Evolutionary conservation across 2,329 filamentous ascomycete genomes (phyloP).

Genomic region (Aspergillus spinulosporus): DNA sequence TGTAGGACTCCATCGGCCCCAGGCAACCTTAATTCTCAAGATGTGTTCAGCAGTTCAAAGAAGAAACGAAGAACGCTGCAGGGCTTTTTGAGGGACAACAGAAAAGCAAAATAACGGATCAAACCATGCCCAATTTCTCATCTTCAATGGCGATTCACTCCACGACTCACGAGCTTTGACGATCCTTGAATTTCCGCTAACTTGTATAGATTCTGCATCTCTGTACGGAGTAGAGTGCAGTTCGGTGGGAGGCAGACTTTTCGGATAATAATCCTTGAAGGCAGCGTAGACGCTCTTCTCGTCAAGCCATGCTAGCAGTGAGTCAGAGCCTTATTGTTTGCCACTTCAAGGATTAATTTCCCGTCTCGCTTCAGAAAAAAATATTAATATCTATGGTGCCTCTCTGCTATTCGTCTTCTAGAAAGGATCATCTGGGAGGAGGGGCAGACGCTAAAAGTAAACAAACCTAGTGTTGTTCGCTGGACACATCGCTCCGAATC

Average conservation of each 20-base stretch:
- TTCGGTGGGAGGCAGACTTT: background rate
- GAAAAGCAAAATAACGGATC: constrained; percentile 3
- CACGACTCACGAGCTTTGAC: background rate
- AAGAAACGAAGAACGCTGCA: constrained; percentile 10
- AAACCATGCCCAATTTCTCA: constrained; percentile 1
- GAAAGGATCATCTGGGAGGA: background rate
- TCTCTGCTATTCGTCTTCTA: too few relatives aligned
- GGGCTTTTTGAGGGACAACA: background rate
- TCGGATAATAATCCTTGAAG: constrained; percentile 12
- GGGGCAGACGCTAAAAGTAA: constrained; percentile 9
- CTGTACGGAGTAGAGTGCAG: too few relatives aligned
- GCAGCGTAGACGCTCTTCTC: background rate
- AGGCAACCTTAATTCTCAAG: constrained; percentile 13
- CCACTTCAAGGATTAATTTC: constrained; percentile 4
- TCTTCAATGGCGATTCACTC: constrained; percentile 10
- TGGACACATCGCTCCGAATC: background rate
- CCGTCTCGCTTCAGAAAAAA: background rate
- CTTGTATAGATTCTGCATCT: background rate
- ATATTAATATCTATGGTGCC: too few relatives aligned
- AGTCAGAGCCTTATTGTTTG: constrained; percentile 2
- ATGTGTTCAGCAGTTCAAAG: background rate
- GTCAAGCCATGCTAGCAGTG: background rate
- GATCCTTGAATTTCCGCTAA: background rate
- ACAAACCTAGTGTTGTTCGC: background rate
- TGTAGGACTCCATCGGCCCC: background rate